phyloP scores from a whole-genome alignment of 148 eudicot genomes.

The Chenopodium suecicum region DNA sequence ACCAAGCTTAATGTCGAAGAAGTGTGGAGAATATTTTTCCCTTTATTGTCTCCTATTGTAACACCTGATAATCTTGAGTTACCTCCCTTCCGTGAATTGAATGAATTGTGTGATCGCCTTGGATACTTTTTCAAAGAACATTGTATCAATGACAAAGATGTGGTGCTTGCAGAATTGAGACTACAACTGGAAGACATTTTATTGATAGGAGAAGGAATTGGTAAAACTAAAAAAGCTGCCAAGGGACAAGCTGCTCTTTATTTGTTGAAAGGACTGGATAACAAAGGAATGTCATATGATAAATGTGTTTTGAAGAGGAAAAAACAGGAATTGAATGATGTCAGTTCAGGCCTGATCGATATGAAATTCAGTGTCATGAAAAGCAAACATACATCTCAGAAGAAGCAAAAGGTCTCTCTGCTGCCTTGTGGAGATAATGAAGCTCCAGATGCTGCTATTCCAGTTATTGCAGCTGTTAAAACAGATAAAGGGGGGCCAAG shows the following conservation, averaged over 20 bases:
- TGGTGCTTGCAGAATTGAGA: constrained; percentile 49
- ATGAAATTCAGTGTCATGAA: constrained; percentile 11
- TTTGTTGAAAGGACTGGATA: too few species aligned
- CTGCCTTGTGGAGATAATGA: constrained; percentile 16
- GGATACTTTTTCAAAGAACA: constrained; percentile 73
- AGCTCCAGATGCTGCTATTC: constrained; percentile 15
- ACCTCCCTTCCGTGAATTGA: constrained; percentile 75
- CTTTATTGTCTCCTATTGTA: constrained; percentile 82
- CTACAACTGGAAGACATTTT: constrained; percentile 60
- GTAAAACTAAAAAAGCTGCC: constrained; percentile 62
- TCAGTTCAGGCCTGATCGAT: not conserved
- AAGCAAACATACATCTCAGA: constrained; percentile 1
- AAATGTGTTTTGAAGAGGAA: constrained; percentile 38
- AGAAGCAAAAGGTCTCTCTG: constrained; percentile 42
- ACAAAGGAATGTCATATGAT: constrained; percentile 48
- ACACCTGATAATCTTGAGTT: constrained; percentile 90
- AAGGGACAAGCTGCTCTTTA: constrained; percentile 42
- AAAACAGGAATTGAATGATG: constrained; percentile 37
- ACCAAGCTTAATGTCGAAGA: constrained; percentile 63
- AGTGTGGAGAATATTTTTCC: constrained; percentile 79
- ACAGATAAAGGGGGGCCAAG: constrained; percentile 85
- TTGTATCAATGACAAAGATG: constrained; percentile 35
- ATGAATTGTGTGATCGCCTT: constrained; percentile 71
- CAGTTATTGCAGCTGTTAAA: constrained; percentile 52
- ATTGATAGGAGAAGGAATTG: constrained; percentile 63